phyloP scores from a whole-genome alignment of 2,329 filamentous ascomycete species.

The Fonsecaea nubica region DNA sequence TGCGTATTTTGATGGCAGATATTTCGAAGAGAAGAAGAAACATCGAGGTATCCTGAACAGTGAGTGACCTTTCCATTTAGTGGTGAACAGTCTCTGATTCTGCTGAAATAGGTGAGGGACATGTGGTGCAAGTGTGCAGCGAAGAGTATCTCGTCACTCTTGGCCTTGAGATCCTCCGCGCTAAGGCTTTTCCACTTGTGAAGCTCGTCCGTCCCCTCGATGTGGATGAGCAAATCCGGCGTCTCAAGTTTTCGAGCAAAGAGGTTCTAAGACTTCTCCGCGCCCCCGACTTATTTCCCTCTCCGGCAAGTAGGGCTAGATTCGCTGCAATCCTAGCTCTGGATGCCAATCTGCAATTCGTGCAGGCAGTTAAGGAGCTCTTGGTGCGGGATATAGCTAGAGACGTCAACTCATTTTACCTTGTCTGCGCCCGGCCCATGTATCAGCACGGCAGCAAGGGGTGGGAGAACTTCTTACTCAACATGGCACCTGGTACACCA shows the following conservation, averaged over 20 bases:
- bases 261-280: constrained; percentile 31
- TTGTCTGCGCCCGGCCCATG: constrained; percentile 9
- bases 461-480: constrained; percentile 37
- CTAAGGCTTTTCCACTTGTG: constrained; percentile 31
- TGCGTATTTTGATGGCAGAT: neutral
- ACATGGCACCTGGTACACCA: constrained; percentile 29
- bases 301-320: constrained; percentile 17
- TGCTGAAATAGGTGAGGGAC: constrained; percentile 16
- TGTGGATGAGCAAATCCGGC: constrained; percentile 19
- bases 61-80: constrained; percentile 6
- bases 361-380: constrained; percentile 25
- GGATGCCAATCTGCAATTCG: constrained; percentile 34
- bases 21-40: neutral
- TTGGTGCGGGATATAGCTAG: constrained; percentile 19
- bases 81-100: neutral
- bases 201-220: constrained; percentile 17
- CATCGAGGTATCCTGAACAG: constrained; percentile 21
- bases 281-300: constrained; percentile 33
- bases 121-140: constrained; percentile 27
- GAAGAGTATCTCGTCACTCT: constrained; percentile 30
- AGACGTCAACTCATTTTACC: constrained; percentile 7
- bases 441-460: constrained; percentile 31
- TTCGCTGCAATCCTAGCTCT: constrained; percentile 28
- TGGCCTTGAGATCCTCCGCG: constrained; percentile 31
- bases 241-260: constrained; percentile 24